These are phyloP conservation scores for Acacia pycnantha DNA, from an alignment of 331 rosid species.

Conservation along the genomic window DNA sequence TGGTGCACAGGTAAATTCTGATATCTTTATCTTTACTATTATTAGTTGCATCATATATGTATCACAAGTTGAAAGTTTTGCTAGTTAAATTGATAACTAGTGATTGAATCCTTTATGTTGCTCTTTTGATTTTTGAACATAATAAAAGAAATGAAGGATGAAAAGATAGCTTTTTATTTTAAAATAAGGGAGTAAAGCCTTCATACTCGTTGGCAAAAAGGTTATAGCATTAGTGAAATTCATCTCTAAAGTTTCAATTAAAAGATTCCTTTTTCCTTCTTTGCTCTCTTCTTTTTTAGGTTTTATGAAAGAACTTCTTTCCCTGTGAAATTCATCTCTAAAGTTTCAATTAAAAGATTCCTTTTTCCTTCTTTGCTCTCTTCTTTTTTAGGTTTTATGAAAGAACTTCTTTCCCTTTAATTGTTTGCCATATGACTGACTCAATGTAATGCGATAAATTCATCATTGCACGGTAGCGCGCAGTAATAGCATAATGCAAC, in stretches of 20 bases:
- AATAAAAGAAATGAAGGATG: neutral
- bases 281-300: neutral
- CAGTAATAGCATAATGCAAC: neutral
- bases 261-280: neutral
- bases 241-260: neutral
- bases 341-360: too few relatives aligned
- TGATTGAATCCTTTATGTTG: neutral
- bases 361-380: too few relatives aligned
- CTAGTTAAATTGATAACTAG: constrained; percentile 6
- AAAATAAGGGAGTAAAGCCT: neutral
- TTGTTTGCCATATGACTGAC: neutral
- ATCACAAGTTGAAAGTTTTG: neutral
- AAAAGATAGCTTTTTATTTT: neutral
- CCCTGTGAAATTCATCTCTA: too few relatives aligned
- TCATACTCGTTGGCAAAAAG: neutral
- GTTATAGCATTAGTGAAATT: neutral
- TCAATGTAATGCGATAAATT: neutral
- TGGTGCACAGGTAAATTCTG: constrained; percentile 66
- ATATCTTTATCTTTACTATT: constrained; percentile 2
- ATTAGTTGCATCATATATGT: neutral
- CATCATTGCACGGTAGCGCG: neutral
- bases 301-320: neutral
- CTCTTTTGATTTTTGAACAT: neutral
- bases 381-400: too few relatives aligned
- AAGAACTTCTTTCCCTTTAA: neutral